Percentiles rank a stretch among this genome's conserved stretches.
Conservation (phyloP, 208 protist species). For the Trypanosoma rangeli region DNA sequence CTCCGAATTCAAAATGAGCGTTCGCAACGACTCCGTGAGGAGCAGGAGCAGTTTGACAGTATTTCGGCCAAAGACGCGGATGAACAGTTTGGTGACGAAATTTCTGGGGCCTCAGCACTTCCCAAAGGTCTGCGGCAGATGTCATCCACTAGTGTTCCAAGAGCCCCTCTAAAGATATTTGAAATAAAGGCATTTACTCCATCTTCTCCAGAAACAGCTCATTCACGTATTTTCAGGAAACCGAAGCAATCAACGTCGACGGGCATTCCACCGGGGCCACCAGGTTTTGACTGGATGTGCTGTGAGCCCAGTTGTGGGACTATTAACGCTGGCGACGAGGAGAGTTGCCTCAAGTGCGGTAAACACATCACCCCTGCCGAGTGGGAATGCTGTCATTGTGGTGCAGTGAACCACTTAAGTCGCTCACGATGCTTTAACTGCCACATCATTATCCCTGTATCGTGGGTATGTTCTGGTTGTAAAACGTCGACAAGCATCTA, state of each 20-base stretch:
- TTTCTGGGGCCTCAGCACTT: conserved; percentile 37
- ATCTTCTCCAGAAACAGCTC: conserved; percentile 10
- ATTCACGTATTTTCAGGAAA: conserved; percentile 27
- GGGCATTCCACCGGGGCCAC: conserved; percentile 41
- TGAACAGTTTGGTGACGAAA: conserved; percentile 58
- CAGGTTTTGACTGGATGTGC: conserved; percentile 91
- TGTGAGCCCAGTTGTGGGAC: conserved; percentile 52
- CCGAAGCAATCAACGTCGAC: conserved; percentile 18
- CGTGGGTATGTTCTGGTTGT: conserved; percentile 68
- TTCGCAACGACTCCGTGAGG: conserved; percentile 30
- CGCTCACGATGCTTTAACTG: conserved; percentile 83
- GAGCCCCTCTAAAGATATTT: conserved; percentile 10
- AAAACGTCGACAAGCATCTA: conserved; percentile 71
- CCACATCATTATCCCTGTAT: conserved; percentile 57
- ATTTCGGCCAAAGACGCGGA: conserved; percentile 59
- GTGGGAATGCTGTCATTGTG: conserved; percentile 83
- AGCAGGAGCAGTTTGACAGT: conserved; percentile 67
- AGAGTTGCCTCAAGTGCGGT: conserved; percentile 60
- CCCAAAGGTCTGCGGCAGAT: conserved; percentile 8
- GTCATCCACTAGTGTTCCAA: not conserved
- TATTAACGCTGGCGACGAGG: conserved; percentile 80
- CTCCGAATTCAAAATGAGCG: conserved; percentile 44
- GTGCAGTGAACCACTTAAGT: conserved; percentile 74
- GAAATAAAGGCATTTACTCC: conserved; percentile 30
- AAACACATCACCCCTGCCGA: conserved; percentile 59